Conservation (phyloP, 2,329 filamentous ascomycete genomes). For the Myriosclerotinia curreyana region DNA sequence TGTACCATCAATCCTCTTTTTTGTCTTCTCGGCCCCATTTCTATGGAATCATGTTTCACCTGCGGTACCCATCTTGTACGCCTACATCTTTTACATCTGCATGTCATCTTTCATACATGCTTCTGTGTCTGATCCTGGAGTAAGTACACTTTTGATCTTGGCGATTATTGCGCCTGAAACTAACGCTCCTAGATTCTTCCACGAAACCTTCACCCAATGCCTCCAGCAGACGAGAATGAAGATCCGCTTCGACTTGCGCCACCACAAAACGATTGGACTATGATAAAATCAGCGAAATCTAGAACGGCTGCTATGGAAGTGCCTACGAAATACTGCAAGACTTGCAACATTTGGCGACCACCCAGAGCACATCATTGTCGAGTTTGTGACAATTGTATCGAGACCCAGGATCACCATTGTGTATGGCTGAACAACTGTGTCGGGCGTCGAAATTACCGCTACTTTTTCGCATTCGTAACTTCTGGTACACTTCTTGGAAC, state of each 20-base stretch:
- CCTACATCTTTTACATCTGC: conserved; percentile 86
- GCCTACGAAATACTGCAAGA: conserved; percentile 96
- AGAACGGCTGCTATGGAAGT: conserved; percentile 90
- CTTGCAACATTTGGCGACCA: conserved; percentile 95
- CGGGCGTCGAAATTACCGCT: conserved; percentile 94
- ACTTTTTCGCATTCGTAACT: conserved; percentile 90
- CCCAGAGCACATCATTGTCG: conserved; percentile 95
- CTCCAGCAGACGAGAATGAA: conserved; percentile 68
- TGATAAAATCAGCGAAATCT: conserved; percentile 76
- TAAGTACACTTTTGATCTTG: conserved; percentile 50
- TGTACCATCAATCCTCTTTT: conserved; percentile 77
- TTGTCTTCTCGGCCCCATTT: conserved; percentile 72
- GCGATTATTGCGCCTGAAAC: conserved; percentile 10
- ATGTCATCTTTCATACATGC: conserved; percentile 93
- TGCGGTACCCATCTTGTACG: conserved; percentile 83
- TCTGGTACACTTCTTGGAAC: conserved; percentile 72
- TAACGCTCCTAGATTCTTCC: conserved; percentile 72
- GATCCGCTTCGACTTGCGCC: conserved; percentile 81
- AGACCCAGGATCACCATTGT: conserved; percentile 97
- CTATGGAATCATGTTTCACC: conserved; percentile 89
- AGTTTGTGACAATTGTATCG: conserved; percentile 93
- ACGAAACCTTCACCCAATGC: conserved; percentile 85
- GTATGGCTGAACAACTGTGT: conserved; percentile 99
- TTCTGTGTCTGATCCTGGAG: conserved; percentile 86
- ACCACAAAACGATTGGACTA: conserved; percentile 87